Base-by-base conservation (phyloP, 345 rosid species). In the Moricandia arvensis region DNA sequence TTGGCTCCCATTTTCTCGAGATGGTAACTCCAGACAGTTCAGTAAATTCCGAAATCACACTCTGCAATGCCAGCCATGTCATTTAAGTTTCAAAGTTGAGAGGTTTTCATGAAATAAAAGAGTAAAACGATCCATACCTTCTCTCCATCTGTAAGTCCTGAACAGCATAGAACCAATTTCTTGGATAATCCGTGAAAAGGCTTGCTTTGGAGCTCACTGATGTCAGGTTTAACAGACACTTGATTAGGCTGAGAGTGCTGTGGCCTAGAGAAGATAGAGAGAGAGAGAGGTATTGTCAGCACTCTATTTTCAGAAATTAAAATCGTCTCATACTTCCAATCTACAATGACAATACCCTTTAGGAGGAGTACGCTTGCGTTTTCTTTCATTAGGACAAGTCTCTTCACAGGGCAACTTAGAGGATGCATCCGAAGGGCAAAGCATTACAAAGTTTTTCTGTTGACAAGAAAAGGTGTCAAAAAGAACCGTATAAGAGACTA, bases 401-500 rank as follows among this genome's bases (percentile, higher is more conserved):
- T 71, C 80, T 80, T 90, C 93, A 74, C 69, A 81, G 0, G 98
- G 97, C 74, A 92, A 78, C 82, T 87, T 89, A 45, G 82, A 82
- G 73, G 96, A 86, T 65, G 76, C 71, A 72, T 95, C 97, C 65
- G 82, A 81, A 33, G 97, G 96, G 79, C 99, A 95, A 67, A 90
- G 65, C 80, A 95, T 86, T 35, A 95, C 97, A 83, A 88, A 95
- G 77, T 90, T 92, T 33, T 85, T 86, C 99, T 92, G 86, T 79
- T 49, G 49, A 49, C 58, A 59, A 41, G 58, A 68, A 65, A 60
- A 18, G 18, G 30, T 53, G 71, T 60, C 67, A 21, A 66, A 9
- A 31, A 9, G 16, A 43, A 17, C 18, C 12, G 45, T 64, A 30
- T 5, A 43, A 69, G 69, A 30, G 17, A 66, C 4, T 29, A 37